phyloP scores from a whole-genome alignment of 1,139 yeast species.

The Spathaspora sp. region DNA sequence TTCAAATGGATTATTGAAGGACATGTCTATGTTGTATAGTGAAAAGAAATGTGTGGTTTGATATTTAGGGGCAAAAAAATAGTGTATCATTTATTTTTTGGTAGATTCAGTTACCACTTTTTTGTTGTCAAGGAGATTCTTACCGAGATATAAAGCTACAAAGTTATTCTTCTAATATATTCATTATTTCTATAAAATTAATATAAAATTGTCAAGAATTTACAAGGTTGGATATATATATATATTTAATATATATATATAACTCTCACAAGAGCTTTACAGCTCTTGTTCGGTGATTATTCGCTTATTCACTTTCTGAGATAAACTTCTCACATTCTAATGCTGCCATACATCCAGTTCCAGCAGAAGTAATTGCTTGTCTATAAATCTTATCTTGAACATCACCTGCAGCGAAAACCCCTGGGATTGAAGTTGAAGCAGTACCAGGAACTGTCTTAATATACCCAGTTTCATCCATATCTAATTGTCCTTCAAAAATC shows the following conservation, averaged over 20 bases:
- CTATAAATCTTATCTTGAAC: constrained; percentile 96
- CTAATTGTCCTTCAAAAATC: constrained; percentile 70
- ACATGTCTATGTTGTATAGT: constrained; percentile 20
- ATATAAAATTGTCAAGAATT: too few relatives aligned
- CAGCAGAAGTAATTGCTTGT: constrained; percentile 99
- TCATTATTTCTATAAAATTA: not conserved
- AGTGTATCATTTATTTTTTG: too few relatives aligned
- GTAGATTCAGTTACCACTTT: not conserved
- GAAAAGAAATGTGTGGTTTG: not conserved
- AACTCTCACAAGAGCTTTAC: too few relatives aligned
- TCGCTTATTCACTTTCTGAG: constrained; percentile 58
- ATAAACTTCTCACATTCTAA: constrained; percentile 87
- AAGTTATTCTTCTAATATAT: not conserved
- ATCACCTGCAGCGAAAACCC: constrained; percentile 98
- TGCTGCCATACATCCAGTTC: constrained; percentile 99
- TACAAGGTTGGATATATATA: too few relatives aligned
- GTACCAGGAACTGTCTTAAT: constrained; percentile 87
- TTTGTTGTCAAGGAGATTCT: too few relatives aligned
- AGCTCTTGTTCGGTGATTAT: not conserved
- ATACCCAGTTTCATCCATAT: constrained; percentile 86
- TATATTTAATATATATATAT: too few relatives aligned
- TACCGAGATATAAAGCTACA: not conserved
- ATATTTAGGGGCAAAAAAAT: not conserved
- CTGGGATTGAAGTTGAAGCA: constrained; percentile 80
- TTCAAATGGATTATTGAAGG: constrained; percentile 30